These are phyloP conservation scores for Urochloa ruziziensis DNA, from an alignment of 176 grass and related monocot genomes.

Conservation along the genomic window DNA sequence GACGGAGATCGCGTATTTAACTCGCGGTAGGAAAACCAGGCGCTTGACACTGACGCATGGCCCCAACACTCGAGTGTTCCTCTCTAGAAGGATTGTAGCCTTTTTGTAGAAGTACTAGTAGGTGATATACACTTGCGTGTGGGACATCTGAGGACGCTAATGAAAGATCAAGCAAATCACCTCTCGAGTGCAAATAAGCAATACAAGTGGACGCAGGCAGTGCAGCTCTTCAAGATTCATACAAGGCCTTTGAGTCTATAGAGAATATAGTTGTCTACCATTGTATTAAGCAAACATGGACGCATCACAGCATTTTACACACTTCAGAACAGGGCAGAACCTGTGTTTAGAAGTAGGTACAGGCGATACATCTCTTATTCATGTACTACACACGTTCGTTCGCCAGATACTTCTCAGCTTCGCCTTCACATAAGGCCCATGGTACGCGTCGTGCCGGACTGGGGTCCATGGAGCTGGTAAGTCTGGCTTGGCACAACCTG, in stretches of 20 bases:
- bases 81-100: not conserved
- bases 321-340: constrained; percentile 19
- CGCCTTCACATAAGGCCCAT: constrained; percentile 38
- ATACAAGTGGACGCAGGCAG: not conserved
- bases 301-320: not conserved
- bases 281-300: not conserved
- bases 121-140: too few relatives aligned
- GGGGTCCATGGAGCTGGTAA: constrained; percentile 57
- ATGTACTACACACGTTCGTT: not conserved
- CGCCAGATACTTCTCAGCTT: not conserved
- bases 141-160: not conserved
- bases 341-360: not conserved
- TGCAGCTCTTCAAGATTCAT: not conserved
- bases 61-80: not conserved
- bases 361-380: constrained; percentile 33
- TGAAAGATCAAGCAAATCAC: not conserved
- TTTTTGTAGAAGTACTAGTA: too few relatives aligned
- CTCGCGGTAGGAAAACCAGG: not conserved
- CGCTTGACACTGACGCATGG: not conserved
- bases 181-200: not conserved
- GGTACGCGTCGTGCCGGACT: constrained; percentile 5
- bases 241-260: not conserved
- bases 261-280: not conserved
- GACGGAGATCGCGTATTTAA: not conserved
- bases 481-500: constrained; percentile 70